Conservation (phyloP, 176 grass and related monocot species). For the Aegilops tauschii region DNA sequence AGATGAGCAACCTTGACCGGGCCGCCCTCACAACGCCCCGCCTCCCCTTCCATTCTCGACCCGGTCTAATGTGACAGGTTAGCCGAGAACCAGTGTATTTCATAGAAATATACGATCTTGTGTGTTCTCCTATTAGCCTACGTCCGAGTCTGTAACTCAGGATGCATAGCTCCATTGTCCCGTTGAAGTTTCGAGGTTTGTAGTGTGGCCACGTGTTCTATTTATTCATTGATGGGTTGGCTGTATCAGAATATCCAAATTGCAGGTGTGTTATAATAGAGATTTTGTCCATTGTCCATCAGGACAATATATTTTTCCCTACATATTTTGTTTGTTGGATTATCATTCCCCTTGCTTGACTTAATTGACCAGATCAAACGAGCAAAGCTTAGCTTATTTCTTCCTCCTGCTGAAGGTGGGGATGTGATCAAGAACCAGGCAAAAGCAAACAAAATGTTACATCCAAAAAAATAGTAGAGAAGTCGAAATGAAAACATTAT, state of each 20-base stretch:
- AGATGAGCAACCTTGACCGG: slow-evolving; percentile 13
- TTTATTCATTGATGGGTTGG: background rate
- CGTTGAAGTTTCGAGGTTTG: too few species aligned
- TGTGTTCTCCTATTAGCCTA: background rate
- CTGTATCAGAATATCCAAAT: background rate
- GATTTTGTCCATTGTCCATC: background rate
- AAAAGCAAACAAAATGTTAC: too few species aligned
- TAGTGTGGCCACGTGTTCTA: too few species aligned
- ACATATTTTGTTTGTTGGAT: background rate
- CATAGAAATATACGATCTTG: too few species aligned
- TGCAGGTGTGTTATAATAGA: background rate
- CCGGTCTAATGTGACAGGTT: background rate
- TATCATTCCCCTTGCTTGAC: background rate
- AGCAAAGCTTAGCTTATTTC: background rate
- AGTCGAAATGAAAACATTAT: too few species aligned
- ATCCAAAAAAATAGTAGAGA: too few species aligned
- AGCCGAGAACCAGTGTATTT: too few species aligned
- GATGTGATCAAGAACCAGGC: too few species aligned
- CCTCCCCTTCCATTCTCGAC: slow-evolving; percentile 38
- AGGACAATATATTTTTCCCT: background rate
- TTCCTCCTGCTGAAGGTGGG: background rate
- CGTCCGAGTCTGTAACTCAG: background rate
- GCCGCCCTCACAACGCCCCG: background rate
- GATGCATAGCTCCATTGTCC: background rate
- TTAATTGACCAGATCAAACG: background rate